phyloP scores from a whole-genome alignment of 345 rosid species.

The Salix purpurea region DNA sequence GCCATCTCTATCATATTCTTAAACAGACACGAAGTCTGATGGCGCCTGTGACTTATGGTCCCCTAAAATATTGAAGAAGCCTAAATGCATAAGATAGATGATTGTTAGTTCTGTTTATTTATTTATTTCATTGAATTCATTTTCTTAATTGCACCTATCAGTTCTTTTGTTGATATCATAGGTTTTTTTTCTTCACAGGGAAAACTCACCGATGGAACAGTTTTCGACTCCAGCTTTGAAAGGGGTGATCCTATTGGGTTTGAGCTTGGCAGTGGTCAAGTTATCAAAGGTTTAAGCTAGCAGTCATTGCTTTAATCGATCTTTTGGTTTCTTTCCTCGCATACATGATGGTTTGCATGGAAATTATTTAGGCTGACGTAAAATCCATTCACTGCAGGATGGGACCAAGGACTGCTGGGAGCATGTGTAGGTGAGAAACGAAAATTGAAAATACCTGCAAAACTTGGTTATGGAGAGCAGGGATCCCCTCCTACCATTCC shows the following conservation, averaged over 20 bases:
- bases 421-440: conserved; percentile 90
- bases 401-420: conserved; percentile 95
- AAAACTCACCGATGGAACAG: conserved; percentile 86
- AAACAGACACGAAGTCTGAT: no score
- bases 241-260: conserved; percentile 96
- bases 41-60: no score
- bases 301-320: not conserved
- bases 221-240: conserved; percentile 94
- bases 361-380: conserved; percentile 1
- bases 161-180: no score
- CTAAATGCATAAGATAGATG: no score
- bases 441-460: conserved; percentile 89
- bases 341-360: not conserved
- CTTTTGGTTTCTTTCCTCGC: not conserved
- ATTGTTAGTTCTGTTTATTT: not conserved
- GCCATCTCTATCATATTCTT: no score
- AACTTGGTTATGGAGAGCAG: conserved; percentile 82
- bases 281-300: conserved; percentile 65
- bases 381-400: conserved; percentile 45
- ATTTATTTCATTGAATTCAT: not conserved
- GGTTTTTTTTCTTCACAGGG: conserved; percentile 45
- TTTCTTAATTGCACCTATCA: not conserved
- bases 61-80: no score
- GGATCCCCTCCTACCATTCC: conserved; percentile 96
- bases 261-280: conserved; percentile 93